Evolutionary conservation across 176 grass and related monocot species (phyloP), one percentile per base, ranked within the genome.

Genomic region (Hsuehochloa calcarea): DNA sequence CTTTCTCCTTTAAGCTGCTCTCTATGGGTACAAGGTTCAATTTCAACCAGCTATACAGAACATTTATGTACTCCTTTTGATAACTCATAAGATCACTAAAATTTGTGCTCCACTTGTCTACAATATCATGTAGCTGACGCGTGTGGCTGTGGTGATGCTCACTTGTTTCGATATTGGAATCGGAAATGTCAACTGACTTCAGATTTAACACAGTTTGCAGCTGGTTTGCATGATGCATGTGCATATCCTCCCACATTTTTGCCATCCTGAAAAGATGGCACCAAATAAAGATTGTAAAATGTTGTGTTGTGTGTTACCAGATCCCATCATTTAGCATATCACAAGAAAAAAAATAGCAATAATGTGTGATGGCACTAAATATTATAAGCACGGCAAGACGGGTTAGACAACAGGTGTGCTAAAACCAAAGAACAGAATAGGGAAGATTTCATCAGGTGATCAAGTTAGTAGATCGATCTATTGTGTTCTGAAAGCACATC

Each of bases 241-340:
- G 81, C 97, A 99, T 96, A 43, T 84, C 87, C 68, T 95, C 88
- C 97, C 97, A 99, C 97, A 99, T 99, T 84, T 92, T 94, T 22
- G 91, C 88, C 93, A 96, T 87, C 86, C 97, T 99, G 82, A 82
- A 87, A 92, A 47, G 41, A 87, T 13, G 74, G 71, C 13, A 84
- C 45, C 65, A 87, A 89, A 69, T 55, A 41, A 89, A 85, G 14
- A 78, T 44, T 23, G 64, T 70, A 20, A 67, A 81, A 29, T 40
- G 7, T 39, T 20, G 31, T 45, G 4, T 82, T 27, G 20, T 88
- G 13, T 1, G 3, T 31, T 11, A 50, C n/a, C n/a, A 81, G 50
- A 80, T 39, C 6, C 64, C 2, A 23, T 71, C 41, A 61, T 80
- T 52, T 63, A 81, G 56, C 16, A 61, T 1, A 60, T n/a, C 22